phyloP scores from a whole-genome alignment of 2,329 filamentous ascomycete species.

The Colletotrichum agaves region DNA sequence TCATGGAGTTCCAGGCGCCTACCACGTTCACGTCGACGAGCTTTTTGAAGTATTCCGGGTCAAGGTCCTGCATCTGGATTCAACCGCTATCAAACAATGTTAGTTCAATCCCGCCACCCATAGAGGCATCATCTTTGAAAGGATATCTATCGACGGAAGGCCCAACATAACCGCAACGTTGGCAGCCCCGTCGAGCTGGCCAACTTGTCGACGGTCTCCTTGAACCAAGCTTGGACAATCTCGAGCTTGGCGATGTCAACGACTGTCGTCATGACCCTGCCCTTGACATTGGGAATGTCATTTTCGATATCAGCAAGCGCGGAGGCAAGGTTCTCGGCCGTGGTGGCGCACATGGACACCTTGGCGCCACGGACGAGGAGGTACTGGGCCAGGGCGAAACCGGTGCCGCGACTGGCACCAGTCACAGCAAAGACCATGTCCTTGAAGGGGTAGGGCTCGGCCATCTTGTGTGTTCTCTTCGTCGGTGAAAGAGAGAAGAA shows the following conservation, averaged over 20 bases:
- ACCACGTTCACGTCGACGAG: constrained; percentile 43
- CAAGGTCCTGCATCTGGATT: constrained; percentile 39
- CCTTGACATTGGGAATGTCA: constrained; percentile 40
- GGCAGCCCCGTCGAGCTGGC: constrained; percentile 48
- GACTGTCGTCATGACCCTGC: constrained; percentile 40
- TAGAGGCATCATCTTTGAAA: background rate
- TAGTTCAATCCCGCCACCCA: background rate
- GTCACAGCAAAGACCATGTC: constrained; percentile 41
- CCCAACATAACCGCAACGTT: constrained; percentile 48
- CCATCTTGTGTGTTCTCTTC: constrained; percentile 34
- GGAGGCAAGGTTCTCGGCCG: constrained; percentile 43
- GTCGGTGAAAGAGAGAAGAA: background rate
- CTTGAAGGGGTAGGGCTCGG: constrained; percentile 38
- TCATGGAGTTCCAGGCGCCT: constrained; percentile 43
- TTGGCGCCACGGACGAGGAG: constrained; percentile 44
- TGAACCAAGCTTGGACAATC: constrained; percentile 48
- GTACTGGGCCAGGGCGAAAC: constrained; percentile 38
- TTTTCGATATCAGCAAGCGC: constrained; percentile 40
- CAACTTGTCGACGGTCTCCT: constrained; percentile 45
- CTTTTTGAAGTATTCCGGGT: constrained; percentile 40
- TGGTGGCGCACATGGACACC: constrained; percentile 45
- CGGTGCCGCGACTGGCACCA: constrained; percentile 33
- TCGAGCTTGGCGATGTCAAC: constrained; percentile 47
- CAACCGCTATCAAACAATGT: constrained; percentile 24
- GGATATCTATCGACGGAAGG: background rate